Conservation (phyloP, 495 filamentous ascomycete species). For the Bacidia gigantensis region DNA sequence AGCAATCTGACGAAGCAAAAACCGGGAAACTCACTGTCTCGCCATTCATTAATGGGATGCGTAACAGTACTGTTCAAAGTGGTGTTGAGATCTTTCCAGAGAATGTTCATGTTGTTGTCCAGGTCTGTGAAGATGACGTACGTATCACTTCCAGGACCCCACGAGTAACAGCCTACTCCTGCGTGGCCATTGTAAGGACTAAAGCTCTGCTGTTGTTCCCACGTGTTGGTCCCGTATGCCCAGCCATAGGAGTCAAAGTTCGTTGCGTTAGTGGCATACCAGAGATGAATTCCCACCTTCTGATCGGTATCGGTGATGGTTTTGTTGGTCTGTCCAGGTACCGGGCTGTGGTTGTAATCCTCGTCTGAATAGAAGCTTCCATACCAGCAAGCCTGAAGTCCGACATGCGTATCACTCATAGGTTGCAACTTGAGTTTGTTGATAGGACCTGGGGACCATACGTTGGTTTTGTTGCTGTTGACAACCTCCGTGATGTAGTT, state of each 20-base stretch:
- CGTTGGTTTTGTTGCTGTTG: slow-evolving; percentile 20
- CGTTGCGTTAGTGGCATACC: slow-evolving; percentile 21
- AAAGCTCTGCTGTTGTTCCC: slow-evolving; percentile 18
- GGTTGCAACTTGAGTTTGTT: slow-evolving; percentile 19
- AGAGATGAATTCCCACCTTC: slow-evolving; percentile 22
- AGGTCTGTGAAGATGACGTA: slow-evolving; percentile 15
- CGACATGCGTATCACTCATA: slow-evolving; percentile 19
- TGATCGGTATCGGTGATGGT: slow-evolving; percentile 13
- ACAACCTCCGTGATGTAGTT: slow-evolving; percentile 19
- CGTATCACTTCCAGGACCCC: slow-evolving; percentile 16
- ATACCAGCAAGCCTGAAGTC: slow-evolving; percentile 27
- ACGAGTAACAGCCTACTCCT: slow-evolving; percentile 23
- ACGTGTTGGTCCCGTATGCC: slow-evolving; percentile 17
- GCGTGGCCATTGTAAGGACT: slow-evolving; percentile 21
- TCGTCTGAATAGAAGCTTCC: slow-evolving; percentile 24
- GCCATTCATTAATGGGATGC: slow-evolving; percentile 14
- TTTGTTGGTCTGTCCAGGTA: slow-evolving; percentile 6
- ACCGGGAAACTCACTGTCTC: slow-evolving; percentile 5
- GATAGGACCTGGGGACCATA: slow-evolving; percentile 20
- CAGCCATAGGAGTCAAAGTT: slow-evolving; percentile 23
- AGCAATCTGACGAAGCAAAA: background rate
- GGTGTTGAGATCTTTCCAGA: slow-evolving; percentile 17
- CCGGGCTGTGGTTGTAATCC: slow-evolving; percentile 12
- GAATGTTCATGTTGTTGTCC: slow-evolving; percentile 13
- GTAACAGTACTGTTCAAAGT: slow-evolving; percentile 1